A percentile compares a stretch with the other conserved stretches of the same genome.
Conservation (phyloP, 2,329 filamentous ascomycete genomes). For the Monosporascus cannonballus region DNA sequence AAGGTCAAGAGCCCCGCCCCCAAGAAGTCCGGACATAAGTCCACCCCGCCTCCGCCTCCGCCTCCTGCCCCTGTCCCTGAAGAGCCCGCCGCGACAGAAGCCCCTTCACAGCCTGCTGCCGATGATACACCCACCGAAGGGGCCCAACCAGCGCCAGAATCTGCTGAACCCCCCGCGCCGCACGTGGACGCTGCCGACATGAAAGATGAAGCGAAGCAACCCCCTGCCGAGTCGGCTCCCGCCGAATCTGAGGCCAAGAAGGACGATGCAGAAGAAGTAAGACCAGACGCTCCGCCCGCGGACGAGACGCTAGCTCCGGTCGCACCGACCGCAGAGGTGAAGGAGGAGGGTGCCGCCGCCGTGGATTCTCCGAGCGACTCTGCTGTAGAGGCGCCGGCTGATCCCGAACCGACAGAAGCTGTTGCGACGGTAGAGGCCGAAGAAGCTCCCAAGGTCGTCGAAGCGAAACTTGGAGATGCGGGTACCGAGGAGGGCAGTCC, state of each 20-base stretch:
- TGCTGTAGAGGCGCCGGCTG: constrained; percentile 1
- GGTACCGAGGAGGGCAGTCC: not conserved
- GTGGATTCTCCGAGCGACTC: constrained; percentile 1
- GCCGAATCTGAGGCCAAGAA: constrained; percentile 5
- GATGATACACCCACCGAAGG: constrained; percentile 3
- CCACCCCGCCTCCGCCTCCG: not conserved
- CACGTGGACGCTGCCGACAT: not conserved
- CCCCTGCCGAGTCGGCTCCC: not conserved
- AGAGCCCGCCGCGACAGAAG: not conserved
- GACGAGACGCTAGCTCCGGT: constrained; percentile 1
- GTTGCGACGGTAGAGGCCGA: not conserved
- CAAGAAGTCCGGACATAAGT: constrained; percentile 1
- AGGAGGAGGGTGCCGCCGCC: constrained; percentile 3
- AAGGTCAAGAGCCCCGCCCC: constrained; percentile 8
- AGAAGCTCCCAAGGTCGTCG: not conserved
- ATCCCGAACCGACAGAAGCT: not conserved
- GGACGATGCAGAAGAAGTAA: constrained; percentile 1
- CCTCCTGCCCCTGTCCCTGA: too few relatives aligned
- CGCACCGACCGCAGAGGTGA: constrained; percentile 6
- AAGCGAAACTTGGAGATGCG: not conserved
- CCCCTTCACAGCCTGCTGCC: constrained; percentile 4
- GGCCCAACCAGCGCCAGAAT: not conserved
- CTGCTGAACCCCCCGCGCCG: constrained; percentile 3
- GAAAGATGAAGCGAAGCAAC: not conserved
- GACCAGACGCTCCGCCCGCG: constrained; percentile 5